Evolutionary conservation across 1,139 yeast genomes (phyloP).

Genomic region (Suhomyces atakaporum): DNA sequence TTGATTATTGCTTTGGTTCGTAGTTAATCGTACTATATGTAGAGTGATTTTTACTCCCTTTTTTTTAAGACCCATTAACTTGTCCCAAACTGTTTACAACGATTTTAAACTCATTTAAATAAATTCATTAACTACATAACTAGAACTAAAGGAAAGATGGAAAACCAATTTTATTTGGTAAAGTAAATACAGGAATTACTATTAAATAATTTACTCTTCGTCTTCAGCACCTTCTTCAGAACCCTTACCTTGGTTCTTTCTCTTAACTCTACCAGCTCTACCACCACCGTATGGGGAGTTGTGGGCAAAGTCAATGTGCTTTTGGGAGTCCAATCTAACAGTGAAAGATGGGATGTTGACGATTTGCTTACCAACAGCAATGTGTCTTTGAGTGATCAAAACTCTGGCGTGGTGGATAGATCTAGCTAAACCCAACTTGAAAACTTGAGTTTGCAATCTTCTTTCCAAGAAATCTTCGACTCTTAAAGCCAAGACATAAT

Average conservation of each 20-base stretch:
- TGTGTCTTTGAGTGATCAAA: constrained; percentile 97
- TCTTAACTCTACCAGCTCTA: constrained; percentile 99
- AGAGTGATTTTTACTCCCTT: too few relatives aligned
- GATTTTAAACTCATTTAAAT: not conserved
- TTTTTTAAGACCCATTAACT: too few relatives aligned
- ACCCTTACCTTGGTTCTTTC: constrained; percentile 85
- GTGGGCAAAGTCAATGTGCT: constrained; percentile 99
- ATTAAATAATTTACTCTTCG: constrained; percentile 53
- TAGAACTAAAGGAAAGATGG: constrained; percentile 14
- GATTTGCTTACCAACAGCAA: constrained; percentile 99
- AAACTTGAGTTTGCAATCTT: constrained; percentile 99
- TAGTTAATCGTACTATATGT: too few relatives aligned
- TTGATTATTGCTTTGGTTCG: too few relatives aligned
- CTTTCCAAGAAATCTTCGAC: constrained; percentile 99
- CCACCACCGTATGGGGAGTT: constrained; percentile 99
- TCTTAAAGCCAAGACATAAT: constrained; percentile 98
- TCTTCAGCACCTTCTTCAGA: constrained; percentile 68
- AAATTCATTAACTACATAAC: constrained; percentile 13
- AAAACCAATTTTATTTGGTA: constrained; percentile 16
- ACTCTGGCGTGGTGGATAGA: constrained; percentile 99
- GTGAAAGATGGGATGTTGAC: constrained; percentile 99
- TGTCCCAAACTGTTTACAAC: too few relatives aligned
- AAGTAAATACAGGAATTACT: constrained; percentile 13
- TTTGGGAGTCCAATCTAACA: constrained; percentile 99
- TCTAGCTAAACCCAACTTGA: constrained; percentile 99